These are phyloP conservation scores for Aureobasidium namibiae DNA, from an alignment of 2,329 filamentous ascomycete species.

Conservation along the genomic window DNA sequence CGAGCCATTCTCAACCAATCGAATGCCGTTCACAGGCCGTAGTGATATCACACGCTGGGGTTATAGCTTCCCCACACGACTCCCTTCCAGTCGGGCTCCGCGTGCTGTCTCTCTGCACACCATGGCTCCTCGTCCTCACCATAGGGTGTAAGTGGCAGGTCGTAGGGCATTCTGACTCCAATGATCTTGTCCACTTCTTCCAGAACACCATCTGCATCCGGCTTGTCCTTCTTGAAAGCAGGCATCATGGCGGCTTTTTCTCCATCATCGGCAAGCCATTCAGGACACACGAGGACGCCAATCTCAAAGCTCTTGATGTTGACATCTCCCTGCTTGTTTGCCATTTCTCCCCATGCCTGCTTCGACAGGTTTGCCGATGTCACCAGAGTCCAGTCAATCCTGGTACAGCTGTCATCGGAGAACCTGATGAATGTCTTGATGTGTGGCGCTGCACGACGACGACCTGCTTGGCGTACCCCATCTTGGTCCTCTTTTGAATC, in stretches of 20 bases:
- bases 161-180: conserved; percentile 75
- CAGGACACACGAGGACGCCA: conserved; percentile 77
- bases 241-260: conserved; percentile 53
- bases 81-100: conserved; percentile 54
- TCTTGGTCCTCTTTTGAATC: conserved; percentile 31
- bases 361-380: conserved; percentile 89
- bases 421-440: conserved; percentile 83
- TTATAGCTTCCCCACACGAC: conserved; percentile 29
- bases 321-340: conserved; percentile 50
- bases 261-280: conserved; percentile 30
- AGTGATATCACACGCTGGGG: not conserved
- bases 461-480: conserved; percentile 43
- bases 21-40: not conserved
- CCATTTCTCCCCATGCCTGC: conserved; percentile 74
- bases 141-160: conserved; percentile 64
- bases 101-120: conserved; percentile 57
- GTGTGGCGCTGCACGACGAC: conserved; percentile 68
- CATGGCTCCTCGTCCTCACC: conserved; percentile 59
- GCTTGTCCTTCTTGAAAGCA: conserved; percentile 56
- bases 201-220: conserved; percentile 25
- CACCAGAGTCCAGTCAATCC: conserved; percentile 75
- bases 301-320: conserved; percentile 75
- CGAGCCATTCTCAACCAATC: not conserved
- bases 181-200: conserved; percentile 37
- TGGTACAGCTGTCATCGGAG: conserved; percentile 22